Evolutionary conservation across 2,329 filamentous ascomycete genomes (phyloP).

Genomic region (Aspergillus neotritici): DNA sequence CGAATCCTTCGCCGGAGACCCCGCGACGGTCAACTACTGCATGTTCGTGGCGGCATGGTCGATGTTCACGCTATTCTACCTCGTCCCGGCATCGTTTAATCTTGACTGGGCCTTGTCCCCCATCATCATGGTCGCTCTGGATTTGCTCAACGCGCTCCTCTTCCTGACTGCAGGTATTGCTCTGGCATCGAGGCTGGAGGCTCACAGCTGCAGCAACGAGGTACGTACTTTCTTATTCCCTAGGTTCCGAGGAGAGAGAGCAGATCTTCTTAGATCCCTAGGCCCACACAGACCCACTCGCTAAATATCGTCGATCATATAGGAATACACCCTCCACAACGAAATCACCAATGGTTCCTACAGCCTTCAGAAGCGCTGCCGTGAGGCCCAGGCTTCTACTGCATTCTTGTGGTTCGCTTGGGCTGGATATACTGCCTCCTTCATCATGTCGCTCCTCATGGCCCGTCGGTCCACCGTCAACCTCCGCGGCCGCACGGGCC

Average conservation of each 20-base stretch:
- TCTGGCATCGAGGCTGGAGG: slow-evolving; percentile 42
- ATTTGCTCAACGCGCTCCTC: slow-evolving; percentile 46
- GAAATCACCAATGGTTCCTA: slow-evolving; percentile 42
- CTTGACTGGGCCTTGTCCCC: slow-evolving; percentile 38
- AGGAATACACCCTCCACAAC: slow-evolving; percentile 40
- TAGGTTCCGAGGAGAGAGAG: not conserved
- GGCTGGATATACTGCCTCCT: slow-evolving; percentile 39
- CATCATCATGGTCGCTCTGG: slow-evolving; percentile 40
- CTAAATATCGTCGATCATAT: slow-evolving; percentile 5
- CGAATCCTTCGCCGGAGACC: slow-evolving; percentile 47
- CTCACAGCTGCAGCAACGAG: slow-evolving; percentile 42
- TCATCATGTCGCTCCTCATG: slow-evolving; percentile 37
- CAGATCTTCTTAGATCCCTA: not conserved
- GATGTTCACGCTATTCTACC: slow-evolving; percentile 45
- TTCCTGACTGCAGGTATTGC: slow-evolving; percentile 46
- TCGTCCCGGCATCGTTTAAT: slow-evolving; percentile 41
- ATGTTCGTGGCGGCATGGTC: slow-evolving; percentile 47
- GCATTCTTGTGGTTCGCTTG: slow-evolving; percentile 51
- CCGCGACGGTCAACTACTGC: slow-evolving; percentile 52
- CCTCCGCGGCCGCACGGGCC: slow-evolving; percentile 29
- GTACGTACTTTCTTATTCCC: slow-evolving; percentile 29
- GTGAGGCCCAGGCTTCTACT: slow-evolving; percentile 46
- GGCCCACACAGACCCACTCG: slow-evolving; percentile 6
- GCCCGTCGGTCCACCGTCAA: slow-evolving; percentile 29
- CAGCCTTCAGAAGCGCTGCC: slow-evolving; percentile 39